phyloP scores from a whole-genome alignment of 1,284 basidiomycete species.

The Fomitopsis palustris region DNA sequence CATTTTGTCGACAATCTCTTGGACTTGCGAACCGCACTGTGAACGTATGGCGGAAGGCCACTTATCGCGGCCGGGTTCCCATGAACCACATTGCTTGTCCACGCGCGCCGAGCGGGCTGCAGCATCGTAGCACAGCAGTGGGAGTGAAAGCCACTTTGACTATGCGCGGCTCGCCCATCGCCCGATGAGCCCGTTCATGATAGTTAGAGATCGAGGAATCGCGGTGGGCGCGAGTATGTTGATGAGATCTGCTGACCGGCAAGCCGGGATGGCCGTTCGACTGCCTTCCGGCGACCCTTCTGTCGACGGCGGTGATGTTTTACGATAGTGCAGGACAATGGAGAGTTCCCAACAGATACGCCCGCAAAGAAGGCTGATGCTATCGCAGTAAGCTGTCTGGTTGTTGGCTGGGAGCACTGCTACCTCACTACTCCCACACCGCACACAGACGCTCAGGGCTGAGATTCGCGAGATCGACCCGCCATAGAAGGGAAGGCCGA shows the following conservation, averaged over 20 bases:
- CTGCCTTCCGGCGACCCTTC: neutral
- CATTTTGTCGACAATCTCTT: neutral
- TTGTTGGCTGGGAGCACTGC: neutral
- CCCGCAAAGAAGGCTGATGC: neutral
- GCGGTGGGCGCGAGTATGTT: neutral
- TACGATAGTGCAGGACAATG: conserved; percentile 3
- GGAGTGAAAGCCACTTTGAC: neutral
- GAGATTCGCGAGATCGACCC: neutral
- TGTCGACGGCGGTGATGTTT: neutral
- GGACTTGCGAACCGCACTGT: neutral
- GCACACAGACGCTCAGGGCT: neutral
- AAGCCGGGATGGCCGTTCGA: neutral
- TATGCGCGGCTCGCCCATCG: neutral
- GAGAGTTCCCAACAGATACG: neutral
- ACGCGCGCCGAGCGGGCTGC: no score
- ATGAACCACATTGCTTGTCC: no score
- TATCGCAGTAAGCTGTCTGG: neutral
- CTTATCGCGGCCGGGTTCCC: no score
- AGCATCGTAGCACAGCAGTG: neutral
- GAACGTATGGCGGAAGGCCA: no score
- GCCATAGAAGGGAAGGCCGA: neutral
- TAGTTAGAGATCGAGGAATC: neutral
- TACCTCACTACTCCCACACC: neutral
- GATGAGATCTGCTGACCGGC: neutral
- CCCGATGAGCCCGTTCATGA: neutral